These are phyloP conservation scores for Ceratobasidium sp. DNA, from an alignment of 1,284 basidiomycete genomes.

Conservation along the genomic window DNA sequence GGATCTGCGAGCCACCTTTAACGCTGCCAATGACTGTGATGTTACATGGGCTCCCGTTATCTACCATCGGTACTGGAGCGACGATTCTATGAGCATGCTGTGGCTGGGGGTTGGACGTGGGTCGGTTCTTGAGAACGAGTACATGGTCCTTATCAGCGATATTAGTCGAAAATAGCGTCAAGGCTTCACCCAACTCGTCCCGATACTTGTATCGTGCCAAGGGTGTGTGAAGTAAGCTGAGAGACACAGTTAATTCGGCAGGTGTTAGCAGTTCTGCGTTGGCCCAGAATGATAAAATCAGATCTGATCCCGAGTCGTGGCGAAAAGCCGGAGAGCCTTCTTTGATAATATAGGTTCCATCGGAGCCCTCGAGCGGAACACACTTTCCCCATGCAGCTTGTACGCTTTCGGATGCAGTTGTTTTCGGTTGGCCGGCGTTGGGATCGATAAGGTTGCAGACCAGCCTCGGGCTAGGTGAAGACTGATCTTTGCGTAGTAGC, in stretches of 20 bases:
- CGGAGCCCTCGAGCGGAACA: not conserved
- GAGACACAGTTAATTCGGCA: not conserved
- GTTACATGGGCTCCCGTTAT: not conserved
- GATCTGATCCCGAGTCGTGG: constrained; percentile 6
- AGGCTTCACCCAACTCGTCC: not conserved
- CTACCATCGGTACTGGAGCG: not conserved
- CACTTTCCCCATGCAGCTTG: constrained; percentile 35
- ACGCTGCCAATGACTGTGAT: not conserved
- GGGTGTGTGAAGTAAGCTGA: constrained; percentile 1
- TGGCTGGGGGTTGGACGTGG: constrained; percentile 1
- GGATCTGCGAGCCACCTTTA: not conserved
- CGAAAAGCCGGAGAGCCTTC: constrained; percentile 18
- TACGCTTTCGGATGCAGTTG: not conserved
- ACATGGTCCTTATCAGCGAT: constrained; percentile 15
- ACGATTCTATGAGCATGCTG: not conserved
- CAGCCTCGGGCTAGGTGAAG: constrained; percentile 5
- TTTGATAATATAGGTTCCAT: not conserved
- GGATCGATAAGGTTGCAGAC: constrained; percentile 21
- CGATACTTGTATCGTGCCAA: not conserved
- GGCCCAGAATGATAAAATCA: constrained; percentile 22
- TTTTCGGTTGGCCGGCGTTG: not conserved
- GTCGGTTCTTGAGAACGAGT: constrained; percentile 7
- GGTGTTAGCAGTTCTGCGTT: constrained; percentile 5
- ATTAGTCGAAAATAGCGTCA: not conserved
- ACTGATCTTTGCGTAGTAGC: constrained; percentile 7